These are phyloP conservation scores for Globisporangium nunn DNA, from an alignment of 352 stramenopile species.

Conservation along the genomic window DNA sequence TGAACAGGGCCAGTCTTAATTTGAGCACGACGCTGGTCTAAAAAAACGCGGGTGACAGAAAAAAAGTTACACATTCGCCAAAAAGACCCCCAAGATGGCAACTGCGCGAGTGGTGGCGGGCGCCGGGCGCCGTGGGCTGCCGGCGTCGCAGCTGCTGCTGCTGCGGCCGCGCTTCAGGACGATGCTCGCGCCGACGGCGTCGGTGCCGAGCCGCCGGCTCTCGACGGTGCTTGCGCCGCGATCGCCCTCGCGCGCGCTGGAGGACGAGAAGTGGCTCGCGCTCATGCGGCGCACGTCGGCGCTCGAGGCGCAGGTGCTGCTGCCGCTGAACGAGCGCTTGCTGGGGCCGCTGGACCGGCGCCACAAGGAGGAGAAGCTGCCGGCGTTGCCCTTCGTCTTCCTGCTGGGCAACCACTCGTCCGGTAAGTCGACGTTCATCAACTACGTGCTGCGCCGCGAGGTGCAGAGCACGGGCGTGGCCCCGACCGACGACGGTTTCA, in stretches of 20 bases:
- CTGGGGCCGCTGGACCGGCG: conserved; percentile 85
- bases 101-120: too few species aligned
- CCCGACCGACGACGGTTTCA: conserved; percentile 99
- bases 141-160: not conserved
- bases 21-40: too few species aligned
- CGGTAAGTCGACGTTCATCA: conserved; percentile 99
- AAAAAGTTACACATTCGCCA: too few species aligned
- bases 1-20: too few species aligned
- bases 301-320: conserved; percentile 59
- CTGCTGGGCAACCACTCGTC: conserved; percentile 98
- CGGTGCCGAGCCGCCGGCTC: not conserved
- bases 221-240: not conserved
- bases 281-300: conserved; percentile 80
- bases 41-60: too few species aligned
- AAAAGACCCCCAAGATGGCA: too few species aligned
- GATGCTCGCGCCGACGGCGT: not conserved
- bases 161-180: not conserved
- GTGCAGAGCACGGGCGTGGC: conserved; percentile 98
- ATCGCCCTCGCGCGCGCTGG: conserved; percentile 6
- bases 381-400: conserved; percentile 97
- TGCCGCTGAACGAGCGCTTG: conserved; percentile 82
- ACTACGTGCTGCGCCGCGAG: conserved; percentile 93
- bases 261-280: conserved; percentile 77
- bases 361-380: conserved; percentile 88
- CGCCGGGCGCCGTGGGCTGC: too few species aligned